Evolutionary conservation across 306 rosid genomes (phyloP), one percentile per base, ranked within the genome.

Genomic region (Carpinus fangiana): DNA sequence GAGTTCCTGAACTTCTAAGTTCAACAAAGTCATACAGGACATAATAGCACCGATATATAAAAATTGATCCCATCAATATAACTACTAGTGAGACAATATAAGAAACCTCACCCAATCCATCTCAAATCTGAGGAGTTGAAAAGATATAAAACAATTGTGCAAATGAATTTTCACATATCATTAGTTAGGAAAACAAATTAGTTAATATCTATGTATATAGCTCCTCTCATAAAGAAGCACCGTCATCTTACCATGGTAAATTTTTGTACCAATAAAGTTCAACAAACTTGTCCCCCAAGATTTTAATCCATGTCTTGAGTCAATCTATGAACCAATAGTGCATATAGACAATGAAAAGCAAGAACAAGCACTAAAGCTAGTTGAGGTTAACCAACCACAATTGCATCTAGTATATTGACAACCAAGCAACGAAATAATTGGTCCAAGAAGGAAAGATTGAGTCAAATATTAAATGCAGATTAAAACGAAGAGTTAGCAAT

Each of bases 381-480:
- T 45, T 34, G 28, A 79, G 68, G 81, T 12, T 26, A 70, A 17
- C 46, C 38, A 81, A 59, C 26, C 55, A 68, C 79, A 59, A 51
- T 48, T n/a, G 38, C 62, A 82, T 77, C 57, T 61, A 59, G 56
- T 73, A 60, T 84, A 75, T 79, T 72, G 75, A 66, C 77, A 83
- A 66, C 78, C 74, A 70, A 77, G 60, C 72, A 75, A 83, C 84
- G 73, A 90, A 82, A 72, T 13, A 77, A 84, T 72, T 78, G 82
- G 84, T 84, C 80, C 74, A 68, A 78, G 54, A n/a, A 36, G 54
- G 38, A 14, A 54, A 60, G 62, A 74, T 12, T 60, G 9, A 23
- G 73, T 13, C 36, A 12, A 10, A 45, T 71, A 47, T 21, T 34
- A 23, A 66, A 65, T 11, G 21, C 59, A 62, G 14, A 34, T 31